Conservation (phyloP, 2,329 filamentous ascomycete genomes). For the Pyrenophora teres region DNA sequence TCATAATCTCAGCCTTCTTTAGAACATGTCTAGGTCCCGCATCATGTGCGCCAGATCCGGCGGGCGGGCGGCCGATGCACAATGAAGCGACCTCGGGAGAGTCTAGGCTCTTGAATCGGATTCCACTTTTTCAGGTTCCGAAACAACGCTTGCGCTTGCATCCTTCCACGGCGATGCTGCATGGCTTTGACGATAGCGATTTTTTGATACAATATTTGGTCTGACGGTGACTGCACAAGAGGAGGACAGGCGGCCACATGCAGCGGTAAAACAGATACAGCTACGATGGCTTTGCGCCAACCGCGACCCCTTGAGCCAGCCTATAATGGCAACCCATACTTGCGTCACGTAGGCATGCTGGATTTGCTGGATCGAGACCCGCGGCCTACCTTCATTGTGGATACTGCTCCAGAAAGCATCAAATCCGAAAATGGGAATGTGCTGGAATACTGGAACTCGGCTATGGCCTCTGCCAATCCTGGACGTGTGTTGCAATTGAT, state of each 20-base stretch:
- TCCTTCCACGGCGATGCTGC: neutral
- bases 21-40: neutral
- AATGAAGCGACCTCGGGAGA: neutral
- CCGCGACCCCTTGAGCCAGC: slow-evolving; percentile 3
- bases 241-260: slow-evolving; percentile 2
- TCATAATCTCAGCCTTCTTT: too few species aligned
- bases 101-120: slow-evolving; percentile 2
- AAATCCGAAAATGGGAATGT: neutral
- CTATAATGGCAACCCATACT: slow-evolving; percentile 7
- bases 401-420: slow-evolving; percentile 6
- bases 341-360: slow-evolving; percentile 24
- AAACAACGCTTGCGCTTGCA: neutral
- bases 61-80: slow-evolving; percentile 8
- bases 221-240: slow-evolving; percentile 1
- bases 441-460: slow-evolving; percentile 28
- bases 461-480: slow-evolving; percentile 19
- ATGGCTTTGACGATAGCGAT: slow-evolving; percentile 3
- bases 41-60: slow-evolving; percentile 2
- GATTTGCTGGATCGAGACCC: slow-evolving; percentile 28
- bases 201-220: neutral
- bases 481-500: slow-evolving; percentile 16
- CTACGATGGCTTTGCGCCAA: slow-evolving; percentile 1
- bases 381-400: slow-evolving; percentile 25
- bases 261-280: neutral
- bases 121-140: slow-evolving; percentile 3